Base-by-base conservation (phyloP, 2,329 filamentous ascomycete species). In the Colletotrichum spaethianum region DNA sequence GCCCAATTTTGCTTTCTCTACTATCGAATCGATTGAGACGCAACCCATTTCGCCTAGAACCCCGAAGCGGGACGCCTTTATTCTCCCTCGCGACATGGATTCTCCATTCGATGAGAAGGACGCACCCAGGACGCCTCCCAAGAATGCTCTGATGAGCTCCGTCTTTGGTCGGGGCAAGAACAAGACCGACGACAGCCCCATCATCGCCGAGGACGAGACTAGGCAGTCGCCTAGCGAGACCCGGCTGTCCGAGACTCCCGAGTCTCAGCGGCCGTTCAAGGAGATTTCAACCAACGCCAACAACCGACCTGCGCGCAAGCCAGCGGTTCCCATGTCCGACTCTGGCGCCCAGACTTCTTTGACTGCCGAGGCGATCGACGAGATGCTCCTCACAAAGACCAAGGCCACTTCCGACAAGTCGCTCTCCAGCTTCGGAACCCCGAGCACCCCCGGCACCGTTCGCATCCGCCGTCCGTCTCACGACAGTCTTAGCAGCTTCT, bases 321-420 rank as follows among this genome's bases (percentile, higher is more conserved):
- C 74, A 28, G 63, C 79, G 28, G 73, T 83, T 50, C 80, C 83
- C 66, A 92, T 87, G 73, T 84, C 86, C 26, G 94, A 97, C 77
- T 92, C 93, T 75, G 90, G 92, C 64, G 93, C 93, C 18, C 96
- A 98, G 82, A 98, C 95, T 31, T 87, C 92, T 48, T 86, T 98
- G 38, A 97, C 94, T n/a, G 90, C 93, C 0, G 90, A 93, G 61
- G 91, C 93, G 67, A 94, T 98, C 74, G 95, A 98, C 75, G 88
- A 90, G 67, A 87, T 98, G 77, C 83, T 97, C 67, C 88, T 88
- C 75, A 86, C 87, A 65, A 90, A 89, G 76, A 72, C 73, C 48
- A 77, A 77, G 31, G 68, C 76, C 36, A 76, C 75, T 16, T 80
- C 82, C 18, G 78, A 79, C 56, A 82, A 82, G 77, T 81, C 78